Evolutionary conservation across 306 rosid genomes (phyloP).

Genomic region (Gleditsia sinensis): DNA sequence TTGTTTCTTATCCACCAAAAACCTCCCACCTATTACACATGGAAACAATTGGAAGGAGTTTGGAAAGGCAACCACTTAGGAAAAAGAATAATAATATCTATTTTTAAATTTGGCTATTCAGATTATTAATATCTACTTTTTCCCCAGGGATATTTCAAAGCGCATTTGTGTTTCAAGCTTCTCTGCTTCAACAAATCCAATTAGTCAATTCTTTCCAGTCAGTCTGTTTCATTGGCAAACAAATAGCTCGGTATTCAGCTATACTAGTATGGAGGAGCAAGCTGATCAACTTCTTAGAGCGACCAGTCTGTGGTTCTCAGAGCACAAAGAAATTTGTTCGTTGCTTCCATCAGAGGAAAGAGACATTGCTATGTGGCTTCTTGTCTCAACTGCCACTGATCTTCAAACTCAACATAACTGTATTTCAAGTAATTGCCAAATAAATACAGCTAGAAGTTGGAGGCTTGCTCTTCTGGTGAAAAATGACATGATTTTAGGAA

Average conservation of each 20-base stretch:
- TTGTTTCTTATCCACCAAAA: background rate
- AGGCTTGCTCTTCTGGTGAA: slow-evolving; percentile 73
- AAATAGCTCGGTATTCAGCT: slow-evolving; percentile 39
- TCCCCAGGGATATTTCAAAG: slow-evolving; percentile 75
- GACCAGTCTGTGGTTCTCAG: slow-evolving; percentile 48
- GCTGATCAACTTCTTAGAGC: slow-evolving; percentile 56
- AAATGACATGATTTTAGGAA: slow-evolving; percentile 58
- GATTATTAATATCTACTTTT: slow-evolving; percentile 34
- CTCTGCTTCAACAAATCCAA: slow-evolving; percentile 54
- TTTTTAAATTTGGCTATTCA: slow-evolving; percentile 5
- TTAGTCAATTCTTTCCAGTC: slow-evolving; percentile 66
- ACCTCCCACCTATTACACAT: background rate
- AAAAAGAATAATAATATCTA: background rate
- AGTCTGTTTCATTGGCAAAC: slow-evolving; percentile 58
- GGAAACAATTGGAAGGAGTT: background rate
- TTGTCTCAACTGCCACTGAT: slow-evolving; percentile 61
- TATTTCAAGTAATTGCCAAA: slow-evolving; percentile 43
- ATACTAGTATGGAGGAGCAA: slow-evolving; percentile 44
- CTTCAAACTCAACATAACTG: slow-evolving; percentile 37
- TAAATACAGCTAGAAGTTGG: slow-evolving; percentile 56
- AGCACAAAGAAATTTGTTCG: slow-evolving; percentile 37
- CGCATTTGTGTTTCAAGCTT: slow-evolving; percentile 59
- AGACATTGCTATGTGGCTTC: slow-evolving; percentile 73
- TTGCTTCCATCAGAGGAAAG: slow-evolving; percentile 42
- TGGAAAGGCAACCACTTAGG: slow-evolving; percentile 20